Evolutionary conservation across 352 stramenopile species (phyloP).

Genomic region (Phytophthora sp.): DNA sequence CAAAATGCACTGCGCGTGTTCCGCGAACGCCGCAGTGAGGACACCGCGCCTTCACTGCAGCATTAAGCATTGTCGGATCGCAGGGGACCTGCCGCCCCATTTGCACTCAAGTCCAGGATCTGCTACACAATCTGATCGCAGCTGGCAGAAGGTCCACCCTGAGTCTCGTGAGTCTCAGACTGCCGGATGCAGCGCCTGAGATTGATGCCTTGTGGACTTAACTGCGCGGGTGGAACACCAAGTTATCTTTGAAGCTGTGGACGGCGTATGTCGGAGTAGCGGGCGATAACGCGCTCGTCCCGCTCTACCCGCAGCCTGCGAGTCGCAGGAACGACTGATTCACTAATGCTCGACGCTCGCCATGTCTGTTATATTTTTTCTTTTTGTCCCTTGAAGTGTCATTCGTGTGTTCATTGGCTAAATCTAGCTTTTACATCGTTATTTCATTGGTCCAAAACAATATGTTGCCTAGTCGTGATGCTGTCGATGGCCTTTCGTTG

Average conservation of each 20-base stretch:
- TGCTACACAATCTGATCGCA: slow-evolving; percentile 18
- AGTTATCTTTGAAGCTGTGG: slow-evolving; percentile 27
- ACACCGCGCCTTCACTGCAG: slow-evolving; percentile 6
- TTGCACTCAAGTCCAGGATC: slow-evolving; percentile 31
- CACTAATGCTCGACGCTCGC: slow-evolving; percentile 14
- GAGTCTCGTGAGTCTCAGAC: too few species aligned
- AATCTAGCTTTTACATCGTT: background rate
- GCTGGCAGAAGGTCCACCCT: slow-evolving; percentile 41
- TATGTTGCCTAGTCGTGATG: slow-evolving; percentile 11
- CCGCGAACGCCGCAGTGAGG: slow-evolving; percentile 32
- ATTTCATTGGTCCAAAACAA: slow-evolving; percentile 19
- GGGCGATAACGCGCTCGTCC: too few species aligned
- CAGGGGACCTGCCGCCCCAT: too few species aligned
- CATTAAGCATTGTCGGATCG: slow-evolving; percentile 32
- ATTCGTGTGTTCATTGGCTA: slow-evolving; percentile 14
- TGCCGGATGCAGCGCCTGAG: too few species aligned
- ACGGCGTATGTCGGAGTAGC: too few species aligned
- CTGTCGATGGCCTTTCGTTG: slow-evolving; percentile 27
- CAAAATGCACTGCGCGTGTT: slow-evolving; percentile 33
- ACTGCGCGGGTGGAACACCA: slow-evolving; percentile 22
- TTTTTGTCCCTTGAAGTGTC: slow-evolving; percentile 16
- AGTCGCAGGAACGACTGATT: slow-evolving; percentile 1
- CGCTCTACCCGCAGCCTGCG: background rate
- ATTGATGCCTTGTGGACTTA: slow-evolving; percentile 11
- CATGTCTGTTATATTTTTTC: slow-evolving; percentile 4